Evolutionary conservation across 192 early-diverging fungal species (phyloP).

Genomic region (Geranomyces variabilis): DNA sequence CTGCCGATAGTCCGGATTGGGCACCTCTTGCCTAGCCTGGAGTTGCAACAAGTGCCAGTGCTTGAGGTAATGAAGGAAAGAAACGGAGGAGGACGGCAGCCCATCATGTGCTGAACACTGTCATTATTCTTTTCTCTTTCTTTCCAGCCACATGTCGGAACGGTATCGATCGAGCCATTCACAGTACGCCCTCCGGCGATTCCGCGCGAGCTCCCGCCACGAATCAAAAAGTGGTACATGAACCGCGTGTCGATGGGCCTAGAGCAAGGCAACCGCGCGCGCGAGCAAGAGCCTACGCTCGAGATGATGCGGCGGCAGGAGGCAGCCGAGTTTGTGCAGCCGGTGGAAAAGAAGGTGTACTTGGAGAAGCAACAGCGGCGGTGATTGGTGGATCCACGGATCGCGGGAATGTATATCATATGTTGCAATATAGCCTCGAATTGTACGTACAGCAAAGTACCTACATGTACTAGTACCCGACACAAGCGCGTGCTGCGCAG

Average conservation of each 20-base stretch:
- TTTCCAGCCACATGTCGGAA: constrained; percentile 41
- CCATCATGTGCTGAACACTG: too few species aligned
- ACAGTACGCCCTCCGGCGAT: constrained; percentile 57
- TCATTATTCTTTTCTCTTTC: neutral
- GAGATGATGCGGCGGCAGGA: constrained; percentile 35
- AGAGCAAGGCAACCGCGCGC: constrained; percentile 39
- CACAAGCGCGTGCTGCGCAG: too few species aligned
- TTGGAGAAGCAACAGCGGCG: constrained; percentile 32
- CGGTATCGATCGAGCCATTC: constrained; percentile 45
- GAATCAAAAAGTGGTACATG: constrained; percentile 61
- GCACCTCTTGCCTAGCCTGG: constrained; percentile 45
- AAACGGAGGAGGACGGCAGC: too few species aligned
- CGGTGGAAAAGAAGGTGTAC: constrained; percentile 52
- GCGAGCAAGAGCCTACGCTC: neutral
- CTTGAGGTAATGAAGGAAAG: constrained; percentile 38
- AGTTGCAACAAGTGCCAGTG: constrained; percentile 38
- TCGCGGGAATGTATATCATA: too few species aligned
- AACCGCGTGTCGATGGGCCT: constrained; percentile 58
- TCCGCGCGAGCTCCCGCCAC: constrained; percentile 47
- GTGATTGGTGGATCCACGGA: too few species aligned
- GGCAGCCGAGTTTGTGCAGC: constrained; percentile 46
- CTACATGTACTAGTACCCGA: too few species aligned
- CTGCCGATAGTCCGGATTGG: constrained; percentile 48
- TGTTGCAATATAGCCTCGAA: too few species aligned
- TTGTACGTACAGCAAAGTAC: too few species aligned